phyloP scores from a whole-genome alignment of 371 early-diverging fungal species.

The Mortierella sp. region DNA sequence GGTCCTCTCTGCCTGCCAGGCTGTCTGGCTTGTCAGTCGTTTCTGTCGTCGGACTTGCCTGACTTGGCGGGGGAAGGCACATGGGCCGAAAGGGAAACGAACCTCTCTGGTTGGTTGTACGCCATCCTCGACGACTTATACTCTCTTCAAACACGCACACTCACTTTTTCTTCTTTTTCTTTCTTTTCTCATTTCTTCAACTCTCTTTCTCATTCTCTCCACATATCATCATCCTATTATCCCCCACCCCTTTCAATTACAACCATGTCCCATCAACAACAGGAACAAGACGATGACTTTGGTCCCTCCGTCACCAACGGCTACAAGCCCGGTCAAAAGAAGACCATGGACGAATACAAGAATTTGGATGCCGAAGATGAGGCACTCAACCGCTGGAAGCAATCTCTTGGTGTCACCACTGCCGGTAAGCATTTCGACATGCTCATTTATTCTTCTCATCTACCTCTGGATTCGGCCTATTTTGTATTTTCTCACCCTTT shows the following conservation, averaged over 20 bases:
- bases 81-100: conserved; percentile 2
- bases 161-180: background rate
- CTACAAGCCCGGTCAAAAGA: conserved; percentile 90
- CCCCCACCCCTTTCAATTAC: background rate
- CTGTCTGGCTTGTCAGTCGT: background rate
- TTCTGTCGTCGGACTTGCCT: background rate
- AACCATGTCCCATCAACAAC: conserved; percentile 55
- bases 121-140: background rate
- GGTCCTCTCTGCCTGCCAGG: no score
- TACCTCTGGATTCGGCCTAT: background rate
- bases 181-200: conserved; percentile 12
- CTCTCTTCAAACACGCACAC: background rate
- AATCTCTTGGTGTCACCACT: conserved; percentile 84
- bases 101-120: conserved; percentile 9
- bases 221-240: background rate
- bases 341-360: conserved; percentile 88
- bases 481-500: conserved; percentile 3
- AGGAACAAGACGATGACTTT: conserved; percentile 79
- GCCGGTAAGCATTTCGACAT: conserved; percentile 54
- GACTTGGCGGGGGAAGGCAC: conserved; percentile 3
- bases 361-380: conserved; percentile 93
- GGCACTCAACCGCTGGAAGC: conserved; percentile 96
- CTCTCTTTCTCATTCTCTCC: conserved; percentile 19
- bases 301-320: conserved; percentile 83
- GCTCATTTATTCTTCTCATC: background rate